Evolutionary conservation across 306 rosid genomes (phyloP).

Genomic region (Prosopis cineraria): DNA sequence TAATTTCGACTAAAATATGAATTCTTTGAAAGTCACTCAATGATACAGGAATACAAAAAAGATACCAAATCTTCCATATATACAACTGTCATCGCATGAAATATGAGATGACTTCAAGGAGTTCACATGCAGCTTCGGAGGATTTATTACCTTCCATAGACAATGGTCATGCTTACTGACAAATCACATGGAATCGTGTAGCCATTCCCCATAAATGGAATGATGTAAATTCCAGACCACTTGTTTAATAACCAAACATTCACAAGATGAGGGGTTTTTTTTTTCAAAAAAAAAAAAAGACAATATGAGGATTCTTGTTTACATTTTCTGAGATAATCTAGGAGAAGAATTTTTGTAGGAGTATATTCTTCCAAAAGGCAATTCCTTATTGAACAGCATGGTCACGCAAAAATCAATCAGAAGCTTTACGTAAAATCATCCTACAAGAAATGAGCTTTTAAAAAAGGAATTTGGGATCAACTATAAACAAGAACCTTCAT

Average conservation of each 20-base stretch:
- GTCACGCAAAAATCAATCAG: constrained; percentile 12
- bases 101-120: neutral
- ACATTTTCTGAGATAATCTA: neutral
- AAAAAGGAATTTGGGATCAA: neutral
- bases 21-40: neutral
- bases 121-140: constrained; percentile 22
- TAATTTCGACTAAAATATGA: neutral
- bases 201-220: neutral
- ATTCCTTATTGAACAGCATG: neutral
- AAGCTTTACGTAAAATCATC: constrained; percentile 1
- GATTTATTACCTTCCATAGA: constrained; percentile 18
- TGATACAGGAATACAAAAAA: neutral
- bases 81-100: neutral
- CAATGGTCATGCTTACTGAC: constrained; percentile 26
- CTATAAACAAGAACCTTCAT: neutral
- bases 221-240: constrained; percentile 20
- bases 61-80: neutral
- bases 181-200: constrained; percentile 21
- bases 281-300: too few species aligned
- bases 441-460: neutral
- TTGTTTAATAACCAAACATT: constrained; percentile 14
- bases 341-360: constrained; percentile 9
- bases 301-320: too few species aligned
- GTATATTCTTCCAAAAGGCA: neutral
- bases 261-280: neutral